Conservation (phyloP, 2,329 filamentous ascomycete species). For the Sporothrix dimorphospora region DNA sequence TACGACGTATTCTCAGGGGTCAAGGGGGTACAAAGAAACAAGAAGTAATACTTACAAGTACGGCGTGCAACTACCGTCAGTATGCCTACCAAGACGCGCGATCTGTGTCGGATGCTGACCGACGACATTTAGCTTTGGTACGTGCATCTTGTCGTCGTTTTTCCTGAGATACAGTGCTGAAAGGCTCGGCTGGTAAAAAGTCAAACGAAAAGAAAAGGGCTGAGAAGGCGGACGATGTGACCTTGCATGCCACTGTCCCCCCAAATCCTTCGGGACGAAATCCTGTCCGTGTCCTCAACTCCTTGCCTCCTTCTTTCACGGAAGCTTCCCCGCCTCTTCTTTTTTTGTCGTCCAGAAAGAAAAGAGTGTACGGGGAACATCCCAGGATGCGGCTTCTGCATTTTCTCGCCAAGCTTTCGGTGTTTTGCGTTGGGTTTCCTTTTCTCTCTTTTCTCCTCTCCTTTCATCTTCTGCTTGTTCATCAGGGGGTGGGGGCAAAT, state of each 20-base stretch:
- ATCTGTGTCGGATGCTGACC: too few relatives aligned
- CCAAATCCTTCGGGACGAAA: slow-evolving; percentile 1
- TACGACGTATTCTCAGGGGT: background rate
- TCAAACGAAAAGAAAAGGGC: background rate
- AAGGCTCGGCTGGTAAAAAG: background rate
- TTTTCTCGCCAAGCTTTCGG: background rate
- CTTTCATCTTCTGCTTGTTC: background rate
- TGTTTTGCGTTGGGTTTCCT: slow-evolving; percentile 22
- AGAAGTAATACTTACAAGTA: background rate
- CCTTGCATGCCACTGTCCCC: slow-evolving; percentile 4
- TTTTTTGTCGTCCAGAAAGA: background rate
- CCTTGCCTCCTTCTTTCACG: background rate
- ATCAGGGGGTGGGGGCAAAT: too few relatives aligned
- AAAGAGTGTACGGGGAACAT: background rate
- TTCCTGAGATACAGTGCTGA: background rate
- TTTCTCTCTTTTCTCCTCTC: background rate
- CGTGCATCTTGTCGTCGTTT: background rate
- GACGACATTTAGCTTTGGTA: background rate
- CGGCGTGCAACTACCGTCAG: background rate
- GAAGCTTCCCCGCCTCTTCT: background rate
- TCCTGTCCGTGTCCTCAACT: slow-evolving; percentile 1
- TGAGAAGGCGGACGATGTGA: slow-evolving; percentile 12
- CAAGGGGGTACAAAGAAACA: background rate
- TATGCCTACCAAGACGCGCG: background rate
- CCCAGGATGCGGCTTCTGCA: background rate